Evolutionary conservation across 768 basidiomycete genomes (phyloP).

Genomic region (Leucocoprinus sp.): DNA sequence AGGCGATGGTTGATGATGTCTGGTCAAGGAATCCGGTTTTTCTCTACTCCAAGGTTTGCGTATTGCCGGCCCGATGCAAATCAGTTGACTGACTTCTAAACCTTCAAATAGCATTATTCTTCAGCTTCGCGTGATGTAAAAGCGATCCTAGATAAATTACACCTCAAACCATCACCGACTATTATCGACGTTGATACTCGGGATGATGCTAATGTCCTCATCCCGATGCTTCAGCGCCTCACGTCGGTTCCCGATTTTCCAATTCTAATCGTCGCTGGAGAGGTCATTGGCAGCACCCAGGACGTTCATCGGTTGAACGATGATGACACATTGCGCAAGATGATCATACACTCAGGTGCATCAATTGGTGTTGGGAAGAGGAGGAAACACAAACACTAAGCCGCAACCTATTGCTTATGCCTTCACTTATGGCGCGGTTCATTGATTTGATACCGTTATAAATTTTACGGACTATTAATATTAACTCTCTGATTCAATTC

Average conservation of each 20-base stretch:
- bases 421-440: no score
- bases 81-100: conserved; percentile 2
- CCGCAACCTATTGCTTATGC: background rate
- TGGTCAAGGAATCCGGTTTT: conserved; percentile 73
- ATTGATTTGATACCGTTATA: no score
- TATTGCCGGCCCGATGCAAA: background rate
- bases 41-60: conserved; percentile 59
- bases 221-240: conserved; percentile 54
- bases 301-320: conserved; percentile 44
- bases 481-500: no score
- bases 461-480: no score
- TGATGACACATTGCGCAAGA: conserved; percentile 41
- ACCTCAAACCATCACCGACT: conserved; percentile 54
- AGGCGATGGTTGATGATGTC: conserved; percentile 50
- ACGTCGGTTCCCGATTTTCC: conserved; percentile 50
- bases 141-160: conserved; percentile 41
- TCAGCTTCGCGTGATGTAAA: conserved; percentile 62
- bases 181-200: conserved; percentile 69
- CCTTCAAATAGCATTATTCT: conserved; percentile 44
- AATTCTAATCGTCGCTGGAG: conserved; percentile 62
- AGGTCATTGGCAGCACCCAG: conserved; percentile 40
- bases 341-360: conserved; percentile 50
- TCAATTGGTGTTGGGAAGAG: conserved; percentile 45
- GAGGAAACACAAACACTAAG: conserved; percentile 36
- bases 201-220: conserved; percentile 58